These are phyloP conservation scores for Typha latifolia DNA, from an alignment of 176 grass and related monocot genomes.

Conservation along the genomic window DNA sequence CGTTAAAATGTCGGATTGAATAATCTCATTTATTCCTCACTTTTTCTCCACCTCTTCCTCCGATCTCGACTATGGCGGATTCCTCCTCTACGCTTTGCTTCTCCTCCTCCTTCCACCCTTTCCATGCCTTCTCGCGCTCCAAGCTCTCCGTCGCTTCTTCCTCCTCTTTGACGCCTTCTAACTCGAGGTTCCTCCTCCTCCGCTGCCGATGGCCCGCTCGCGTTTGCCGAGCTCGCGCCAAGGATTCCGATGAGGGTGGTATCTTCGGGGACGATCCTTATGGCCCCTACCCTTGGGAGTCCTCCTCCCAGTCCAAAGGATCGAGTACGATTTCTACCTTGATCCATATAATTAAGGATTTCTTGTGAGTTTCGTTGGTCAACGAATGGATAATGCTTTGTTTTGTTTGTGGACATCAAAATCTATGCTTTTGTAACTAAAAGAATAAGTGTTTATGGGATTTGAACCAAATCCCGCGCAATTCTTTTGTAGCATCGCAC, in stretches of 20 bases:
- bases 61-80: constrained; percentile 26
- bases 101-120: constrained; percentile 11
- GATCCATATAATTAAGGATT: background rate
- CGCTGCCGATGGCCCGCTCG: constrained; percentile 6
- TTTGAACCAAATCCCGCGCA: too few species aligned
- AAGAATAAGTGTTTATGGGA: too few species aligned
- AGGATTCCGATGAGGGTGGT: constrained; percentile 35
- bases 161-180: constrained; percentile 5
- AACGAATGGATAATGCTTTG: too few species aligned
- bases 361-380: too few species aligned
- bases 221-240: constrained; percentile 34
- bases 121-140: constrained; percentile 14
- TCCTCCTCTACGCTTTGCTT: constrained; percentile 11
- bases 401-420: too few species aligned
- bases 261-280: constrained; percentile 55
- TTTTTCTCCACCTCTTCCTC: constrained; percentile 20
- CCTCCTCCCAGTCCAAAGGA: constrained; percentile 36
- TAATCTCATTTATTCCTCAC: background rate
- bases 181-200: constrained; percentile 2
- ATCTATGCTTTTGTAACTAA: too few species aligned
- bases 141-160: background rate
- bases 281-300: constrained; percentile 91
- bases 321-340: constrained; percentile 17
- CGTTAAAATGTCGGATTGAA: background rate
- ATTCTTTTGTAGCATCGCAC: too few species aligned